These are phyloP conservation scores for Lichtheimia ramosa DNA, from an alignment of 371 early-diverging fungal genomes.

Conservation along the genomic window DNA sequence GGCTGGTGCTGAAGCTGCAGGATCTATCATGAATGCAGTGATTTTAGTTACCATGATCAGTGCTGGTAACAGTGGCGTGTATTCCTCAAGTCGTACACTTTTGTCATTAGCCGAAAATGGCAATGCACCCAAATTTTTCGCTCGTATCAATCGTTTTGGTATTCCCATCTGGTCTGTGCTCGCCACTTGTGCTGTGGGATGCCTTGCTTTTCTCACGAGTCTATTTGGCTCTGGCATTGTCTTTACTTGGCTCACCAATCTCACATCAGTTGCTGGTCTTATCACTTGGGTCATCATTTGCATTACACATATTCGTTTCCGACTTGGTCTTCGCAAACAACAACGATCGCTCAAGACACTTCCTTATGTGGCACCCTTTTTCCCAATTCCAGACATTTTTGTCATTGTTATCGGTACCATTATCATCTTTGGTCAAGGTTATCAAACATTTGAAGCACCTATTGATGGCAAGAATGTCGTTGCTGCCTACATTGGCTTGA, in stretches of 20 bases:
- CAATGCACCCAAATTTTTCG: conserved; percentile 67
- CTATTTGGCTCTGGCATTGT: conserved; percentile 65
- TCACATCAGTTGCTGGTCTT: conserved; percentile 78
- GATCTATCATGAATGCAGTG: conserved; percentile 79
- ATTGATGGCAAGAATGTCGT: conserved; percentile 39
- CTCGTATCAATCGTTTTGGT: conserved; percentile 56
- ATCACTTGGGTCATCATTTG: conserved; percentile 83
- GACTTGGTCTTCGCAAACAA: conserved; percentile 75
- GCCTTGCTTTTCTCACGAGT: conserved; percentile 57
- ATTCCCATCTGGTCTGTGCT: conserved; percentile 64
- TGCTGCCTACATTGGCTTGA: conserved; percentile 56
- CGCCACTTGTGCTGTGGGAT: conserved; percentile 61
- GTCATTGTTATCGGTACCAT: conserved; percentile 62
- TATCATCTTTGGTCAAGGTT: conserved; percentile 75
- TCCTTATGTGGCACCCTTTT: conserved; percentile 74
- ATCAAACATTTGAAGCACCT: conserved; percentile 49
- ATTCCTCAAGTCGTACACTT: conserved; percentile 74
- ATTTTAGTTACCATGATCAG: conserved; percentile 74
- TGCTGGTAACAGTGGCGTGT: conserved; percentile 81
- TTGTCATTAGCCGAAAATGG: conserved; percentile 70
- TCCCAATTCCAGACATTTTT: conserved; percentile 72
- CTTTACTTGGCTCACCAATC: conserved; percentile 71
- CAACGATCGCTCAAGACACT: conserved; percentile 62
- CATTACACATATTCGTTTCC: conserved; percentile 81
- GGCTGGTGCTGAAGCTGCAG: conserved; percentile 69